These are phyloP conservation scores for Cryptomeria japonica DNA, from an alignment of 75 land plant species.

Conservation along the genomic window DNA sequence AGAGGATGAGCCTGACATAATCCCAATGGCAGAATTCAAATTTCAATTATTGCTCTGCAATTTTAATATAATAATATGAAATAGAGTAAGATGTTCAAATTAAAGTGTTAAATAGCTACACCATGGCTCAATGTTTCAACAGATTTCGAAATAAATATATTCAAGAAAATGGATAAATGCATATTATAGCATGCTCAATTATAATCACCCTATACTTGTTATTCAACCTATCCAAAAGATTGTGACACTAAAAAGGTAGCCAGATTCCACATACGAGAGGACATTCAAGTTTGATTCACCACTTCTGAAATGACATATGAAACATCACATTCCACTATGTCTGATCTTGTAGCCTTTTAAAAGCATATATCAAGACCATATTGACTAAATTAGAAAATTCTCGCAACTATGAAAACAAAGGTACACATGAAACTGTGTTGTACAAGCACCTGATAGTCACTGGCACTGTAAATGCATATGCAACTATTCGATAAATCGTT, in stretches of 20 bases:
- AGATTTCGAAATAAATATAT: neutral
- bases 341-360: neutral
- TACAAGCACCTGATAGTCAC: neutral
- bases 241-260: neutral
- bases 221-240: neutral
- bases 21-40: neutral
- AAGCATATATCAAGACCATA: neutral
- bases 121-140: neutral
- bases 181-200: neutral
- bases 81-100: neutral
- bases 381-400: neutral
- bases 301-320: neutral
- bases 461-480: slow-evolving; percentile 1
- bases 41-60: neutral
- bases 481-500: neutral
- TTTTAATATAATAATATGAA: neutral
- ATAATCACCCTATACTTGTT: neutral
- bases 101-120: neutral
- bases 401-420: neutral
- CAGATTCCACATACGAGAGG: neutral
- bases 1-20: neutral
- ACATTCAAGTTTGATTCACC: neutral
- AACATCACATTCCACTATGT: slow-evolving; percentile 4
- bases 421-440: neutral
- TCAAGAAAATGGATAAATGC: slow-evolving; percentile 1